Evolutionary conservation across 2,329 filamentous ascomycete genomes (phyloP), one percentile per base, ranked within the genome.

Genomic region (Colletotrichum australisinense): DNA sequence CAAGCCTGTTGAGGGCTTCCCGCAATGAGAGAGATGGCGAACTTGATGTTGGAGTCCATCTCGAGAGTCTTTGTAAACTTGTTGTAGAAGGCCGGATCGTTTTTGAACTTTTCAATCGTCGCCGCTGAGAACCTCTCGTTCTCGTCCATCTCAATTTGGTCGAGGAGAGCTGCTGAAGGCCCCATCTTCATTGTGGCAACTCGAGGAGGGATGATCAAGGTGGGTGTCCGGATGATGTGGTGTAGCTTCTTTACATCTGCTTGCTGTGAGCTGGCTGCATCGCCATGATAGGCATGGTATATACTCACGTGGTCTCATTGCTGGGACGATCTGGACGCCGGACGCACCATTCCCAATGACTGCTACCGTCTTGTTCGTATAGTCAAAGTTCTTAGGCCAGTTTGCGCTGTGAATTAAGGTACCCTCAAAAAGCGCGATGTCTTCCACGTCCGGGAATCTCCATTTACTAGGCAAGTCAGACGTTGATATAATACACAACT

Each of bases 311-410:
- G 82, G 81, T 63, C 86, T 84, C n/a, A 90, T 84, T 35, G 85
- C 83, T 1, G 88, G 86, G 9, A 89, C 77, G 28, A 90, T 81
- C 74, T 91, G 89, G 16, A 90, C 83, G 0, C 87, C 88, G 0
- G 87, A 88, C 22, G 88, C 84, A 7, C 88, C 88, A 64, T 88
- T 90, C 9, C 89, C 89, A 63, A 91, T 88, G n/a, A 91, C 82
- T 2, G 85, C 88, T 8, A 90, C 85, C 0, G 81, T 84, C 77
- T 90, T 90, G 72, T 83, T 84, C n/a, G 81, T 77, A 69, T 84
- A 83, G 63, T 88, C 84, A 53, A 88, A 86, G 22, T 83, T 78
- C 35, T 86, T 80, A 1, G 87, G 86, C 88, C 89, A 91, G 19
- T 81, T 81, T 1, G 88, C 88, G 4, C 86, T 89, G 77, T 91